Evolutionary conservation across 148 eudicot species (phyloP).

Genomic region (Tetragonia tetragonoides): DNA sequence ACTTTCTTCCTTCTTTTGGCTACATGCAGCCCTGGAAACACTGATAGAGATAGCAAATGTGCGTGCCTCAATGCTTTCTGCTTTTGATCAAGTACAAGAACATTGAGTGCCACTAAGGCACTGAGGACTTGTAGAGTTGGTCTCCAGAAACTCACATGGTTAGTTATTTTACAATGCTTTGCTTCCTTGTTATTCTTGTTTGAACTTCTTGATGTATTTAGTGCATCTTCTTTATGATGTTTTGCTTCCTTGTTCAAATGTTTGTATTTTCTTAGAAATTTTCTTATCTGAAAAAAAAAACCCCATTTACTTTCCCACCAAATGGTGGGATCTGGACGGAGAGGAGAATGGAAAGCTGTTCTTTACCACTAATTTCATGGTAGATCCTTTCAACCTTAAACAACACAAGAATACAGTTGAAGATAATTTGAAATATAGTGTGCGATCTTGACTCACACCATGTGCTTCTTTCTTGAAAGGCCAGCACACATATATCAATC

Average conservation of each 20-base stretch:
- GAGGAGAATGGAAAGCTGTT: no score
- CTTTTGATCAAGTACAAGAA: constrained; percentile 48
- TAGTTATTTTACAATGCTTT: constrained; percentile 7
- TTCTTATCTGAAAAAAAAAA: no score
- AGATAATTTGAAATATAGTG: no score
- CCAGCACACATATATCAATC: no score
- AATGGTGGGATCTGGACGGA: no score
- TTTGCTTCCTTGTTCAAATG: background rate
- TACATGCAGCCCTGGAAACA: constrained; percentile 67
- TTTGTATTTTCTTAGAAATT: background rate
- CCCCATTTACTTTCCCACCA: no score
- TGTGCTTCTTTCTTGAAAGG: no score
- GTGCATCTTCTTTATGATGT: background rate
- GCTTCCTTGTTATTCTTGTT: background rate
- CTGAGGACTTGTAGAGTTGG: constrained; percentile 1
- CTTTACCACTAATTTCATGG: no score
- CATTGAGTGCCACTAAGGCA: constrained; percentile 23
- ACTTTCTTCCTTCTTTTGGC: background rate
- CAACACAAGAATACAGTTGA: no score
- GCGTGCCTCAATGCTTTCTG: constrained; percentile 60
- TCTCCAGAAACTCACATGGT: constrained; percentile 12
- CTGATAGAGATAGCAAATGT: constrained; percentile 71
- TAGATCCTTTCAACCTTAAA: no score
- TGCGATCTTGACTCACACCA: no score
- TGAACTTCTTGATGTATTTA: background rate